Evolutionary conservation across 495 filamentous ascomycete genomes (phyloP).

Genomic region (Aspergillus sclerotiicarbonarius): DNA sequence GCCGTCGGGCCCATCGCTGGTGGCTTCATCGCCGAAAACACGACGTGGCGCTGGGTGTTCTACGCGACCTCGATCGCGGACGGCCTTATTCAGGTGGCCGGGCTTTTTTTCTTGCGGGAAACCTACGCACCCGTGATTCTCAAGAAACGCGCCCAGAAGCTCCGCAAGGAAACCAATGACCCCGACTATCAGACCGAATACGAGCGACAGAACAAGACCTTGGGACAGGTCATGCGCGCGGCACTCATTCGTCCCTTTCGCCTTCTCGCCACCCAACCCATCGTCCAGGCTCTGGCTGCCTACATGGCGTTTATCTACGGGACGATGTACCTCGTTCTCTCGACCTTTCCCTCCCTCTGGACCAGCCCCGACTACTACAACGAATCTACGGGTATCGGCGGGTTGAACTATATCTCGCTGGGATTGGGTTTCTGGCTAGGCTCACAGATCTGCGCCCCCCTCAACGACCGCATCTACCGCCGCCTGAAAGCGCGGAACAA

Average conservation of each 20-base stretch:
- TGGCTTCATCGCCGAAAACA: constrained; percentile 66
- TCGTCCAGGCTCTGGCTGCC: constrained; percentile 57
- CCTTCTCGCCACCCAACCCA: constrained; percentile 58
- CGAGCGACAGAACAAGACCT: constrained; percentile 49
- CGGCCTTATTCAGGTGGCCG: constrained; percentile 58
- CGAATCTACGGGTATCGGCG: constrained; percentile 58
- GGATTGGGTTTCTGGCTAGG: constrained; percentile 68
- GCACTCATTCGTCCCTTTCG: constrained; percentile 56
- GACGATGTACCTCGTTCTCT: constrained; percentile 68
- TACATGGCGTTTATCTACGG: constrained; percentile 73
- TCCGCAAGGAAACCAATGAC: constrained; percentile 67
- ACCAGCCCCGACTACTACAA: constrained; percentile 51
- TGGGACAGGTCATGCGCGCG: constrained; percentile 39
- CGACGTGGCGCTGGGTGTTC: constrained; percentile 72
- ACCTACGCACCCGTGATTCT: constrained; percentile 68
- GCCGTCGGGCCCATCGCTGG: constrained; percentile 63
- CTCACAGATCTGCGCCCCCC: constrained; percentile 58
- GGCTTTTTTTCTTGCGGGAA: constrained; percentile 67
- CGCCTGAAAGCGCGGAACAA: constrained; percentile 58
- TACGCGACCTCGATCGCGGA: constrained; percentile 61
- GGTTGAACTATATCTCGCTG: constrained; percentile 70
- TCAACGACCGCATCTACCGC: constrained; percentile 66
- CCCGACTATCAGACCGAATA: constrained; percentile 59
- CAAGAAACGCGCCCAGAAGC: constrained; percentile 48
- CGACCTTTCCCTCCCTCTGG: constrained; percentile 67